Conservation (phyloP, 768 basidiomycete genomes). For the Leccinum uliginosum region DNA sequence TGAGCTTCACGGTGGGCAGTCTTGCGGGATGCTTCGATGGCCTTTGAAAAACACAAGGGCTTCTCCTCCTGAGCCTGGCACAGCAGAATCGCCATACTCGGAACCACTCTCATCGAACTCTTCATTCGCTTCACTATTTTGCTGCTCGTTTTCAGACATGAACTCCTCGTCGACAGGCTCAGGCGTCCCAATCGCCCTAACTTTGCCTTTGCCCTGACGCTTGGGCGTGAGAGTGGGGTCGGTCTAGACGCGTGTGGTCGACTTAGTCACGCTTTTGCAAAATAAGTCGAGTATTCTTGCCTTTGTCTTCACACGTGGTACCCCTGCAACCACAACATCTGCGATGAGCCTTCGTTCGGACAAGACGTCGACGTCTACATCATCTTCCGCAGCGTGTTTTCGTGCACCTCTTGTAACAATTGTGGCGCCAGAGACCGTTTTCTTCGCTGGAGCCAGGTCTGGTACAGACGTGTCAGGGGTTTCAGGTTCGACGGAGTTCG, state of each 20-base stretch:
- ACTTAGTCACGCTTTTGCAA: constrained; percentile 16
- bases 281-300: constrained; percentile 13
- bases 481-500: constrained; percentile 41
- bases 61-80: constrained; percentile 33
- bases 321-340: constrained; percentile 21
- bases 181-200: constrained; percentile 22
- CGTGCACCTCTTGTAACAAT: constrained; percentile 11
- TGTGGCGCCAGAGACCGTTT: not conserved
- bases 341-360: constrained; percentile 34
- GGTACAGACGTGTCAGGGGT: constrained; percentile 52
- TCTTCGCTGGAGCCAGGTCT: constrained; percentile 11
- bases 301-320: constrained; percentile 20
- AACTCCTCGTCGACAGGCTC: constrained; percentile 28
- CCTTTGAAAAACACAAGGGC: constrained; percentile 51
- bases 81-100: constrained; percentile 44
- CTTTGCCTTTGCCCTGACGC: constrained; percentile 19
- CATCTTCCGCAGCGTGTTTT: constrained; percentile 36
- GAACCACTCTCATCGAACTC: constrained; percentile 57
- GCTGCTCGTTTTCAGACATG: constrained; percentile 35
- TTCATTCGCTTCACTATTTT: constrained; percentile 38
- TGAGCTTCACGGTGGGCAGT: constrained; percentile 27
- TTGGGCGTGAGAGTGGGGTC: constrained; percentile 3
- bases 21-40: constrained; percentile 51
- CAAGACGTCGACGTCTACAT: constrained; percentile 21
- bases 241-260: constrained; percentile 11